phyloP scores from a whole-genome alignment of 2,329 filamentous ascomycete species.

The Aspergillus intermedius region DNA sequence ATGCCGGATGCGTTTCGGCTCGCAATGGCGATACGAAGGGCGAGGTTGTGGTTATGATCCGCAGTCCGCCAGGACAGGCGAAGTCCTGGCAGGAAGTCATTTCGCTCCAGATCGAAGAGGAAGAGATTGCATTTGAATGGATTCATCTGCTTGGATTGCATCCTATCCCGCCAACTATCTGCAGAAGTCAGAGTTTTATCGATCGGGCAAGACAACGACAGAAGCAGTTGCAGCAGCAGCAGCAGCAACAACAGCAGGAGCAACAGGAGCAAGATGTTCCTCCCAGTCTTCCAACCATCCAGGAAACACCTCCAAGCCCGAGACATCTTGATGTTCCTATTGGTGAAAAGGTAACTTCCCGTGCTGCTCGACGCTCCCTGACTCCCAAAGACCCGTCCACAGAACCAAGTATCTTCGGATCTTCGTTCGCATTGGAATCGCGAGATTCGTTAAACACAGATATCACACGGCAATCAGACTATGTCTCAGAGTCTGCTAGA shows the following conservation, averaged over 20 bases:
- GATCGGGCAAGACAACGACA: slow-evolving; percentile 34
- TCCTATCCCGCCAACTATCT: slow-evolving; percentile 56
- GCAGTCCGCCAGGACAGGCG: slow-evolving; percentile 57
- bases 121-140: slow-evolving; percentile 79
- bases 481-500: slow-evolving; percentile 3
- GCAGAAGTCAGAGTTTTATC: slow-evolving; percentile 49
- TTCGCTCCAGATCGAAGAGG: slow-evolving; percentile 67
- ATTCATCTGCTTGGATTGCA: slow-evolving; percentile 69
- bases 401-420: slow-evolving; percentile 27
- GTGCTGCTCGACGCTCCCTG: slow-evolving; percentile 36
- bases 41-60: slow-evolving; percentile 81
- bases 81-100: slow-evolving; percentile 79
- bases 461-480: slow-evolving; percentile 30
- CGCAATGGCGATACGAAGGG: slow-evolving; percentile 65
- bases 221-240: slow-evolving; percentile 19
- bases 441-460: slow-evolving; percentile 24
- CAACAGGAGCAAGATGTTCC: slow-evolving; percentile 15
- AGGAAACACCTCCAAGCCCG: slow-evolving; percentile 42
- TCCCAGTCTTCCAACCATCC: slow-evolving; percentile 1
- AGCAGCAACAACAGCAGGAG: slow-evolving; percentile 20
- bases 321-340: slow-evolving; percentile 56
- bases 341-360: slow-evolving; percentile 49
- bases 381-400: slow-evolving; percentile 23
- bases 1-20: slow-evolving; percentile 66
- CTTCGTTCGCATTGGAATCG: slow-evolving; percentile 19